These are phyloP conservation scores for Panicum virgatum DNA, from an alignment of 202 grass and related monocot genomes.

Conservation along the genomic window DNA sequence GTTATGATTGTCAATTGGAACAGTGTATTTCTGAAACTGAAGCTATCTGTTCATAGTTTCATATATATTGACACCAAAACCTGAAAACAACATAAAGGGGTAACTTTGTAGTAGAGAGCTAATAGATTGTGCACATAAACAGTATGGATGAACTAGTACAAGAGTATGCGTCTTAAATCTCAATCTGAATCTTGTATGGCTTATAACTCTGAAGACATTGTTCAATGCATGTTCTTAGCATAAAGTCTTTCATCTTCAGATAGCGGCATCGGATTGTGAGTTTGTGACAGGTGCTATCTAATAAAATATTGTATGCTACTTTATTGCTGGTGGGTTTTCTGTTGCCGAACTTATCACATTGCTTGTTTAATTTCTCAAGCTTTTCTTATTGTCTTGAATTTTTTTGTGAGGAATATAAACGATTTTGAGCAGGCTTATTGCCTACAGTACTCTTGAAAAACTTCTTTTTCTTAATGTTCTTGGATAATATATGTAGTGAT, in stretches of 20 bases:
- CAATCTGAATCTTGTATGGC: background rate
- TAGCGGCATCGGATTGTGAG: background rate
- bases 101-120: background rate
- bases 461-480: background rate
- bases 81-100: background rate
- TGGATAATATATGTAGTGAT: background rate
- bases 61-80: background rate
- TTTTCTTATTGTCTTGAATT: background rate
- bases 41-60: slow-evolving; percentile 18
- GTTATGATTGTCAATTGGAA: background rate
- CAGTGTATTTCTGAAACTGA: slow-evolving; percentile 8
- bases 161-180: background rate
- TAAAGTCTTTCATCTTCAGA: background rate
- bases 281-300: background rate
- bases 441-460: background rate
- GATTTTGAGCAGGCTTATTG: background rate
- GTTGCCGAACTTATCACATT: background rate
- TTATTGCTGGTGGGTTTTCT: background rate
- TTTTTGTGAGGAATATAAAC: background rate
- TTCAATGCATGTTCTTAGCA: background rate
- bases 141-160: background rate
- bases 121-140: background rate
- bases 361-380: background rate
- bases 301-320: slow-evolving; percentile 1
- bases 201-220: background rate